phyloP scores from a whole-genome alignment of 495 filamentous ascomycete species.

The Cairneyella variabilis region DNA sequence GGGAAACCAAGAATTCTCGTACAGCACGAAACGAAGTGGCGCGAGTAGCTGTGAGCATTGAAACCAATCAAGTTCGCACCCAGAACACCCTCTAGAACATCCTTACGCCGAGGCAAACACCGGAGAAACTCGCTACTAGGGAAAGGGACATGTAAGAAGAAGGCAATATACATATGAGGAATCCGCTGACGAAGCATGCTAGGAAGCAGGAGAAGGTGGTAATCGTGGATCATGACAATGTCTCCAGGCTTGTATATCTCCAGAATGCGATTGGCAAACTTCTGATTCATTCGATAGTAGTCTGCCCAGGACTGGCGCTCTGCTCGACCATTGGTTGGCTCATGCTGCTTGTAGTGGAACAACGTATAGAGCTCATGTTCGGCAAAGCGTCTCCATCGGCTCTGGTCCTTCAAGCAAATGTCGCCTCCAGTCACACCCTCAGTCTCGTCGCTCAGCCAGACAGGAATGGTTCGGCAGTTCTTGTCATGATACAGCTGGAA shows the following conservation, averaged over 20 bases:
- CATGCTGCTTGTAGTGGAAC: constrained; percentile 90
- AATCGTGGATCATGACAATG: constrained; percentile 88
- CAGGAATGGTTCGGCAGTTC: constrained; percentile 63
- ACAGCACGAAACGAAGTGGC: constrained; percentile 90
- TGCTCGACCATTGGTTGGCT: constrained; percentile 75
- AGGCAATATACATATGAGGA: constrained; percentile 82
- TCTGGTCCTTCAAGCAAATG: constrained; percentile 69
- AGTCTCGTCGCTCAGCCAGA: constrained; percentile 75
- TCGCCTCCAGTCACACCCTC: constrained; percentile 56
- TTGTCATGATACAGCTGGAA: constrained; percentile 62
- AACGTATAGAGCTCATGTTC: constrained; percentile 86
- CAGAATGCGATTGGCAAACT: constrained; percentile 82
- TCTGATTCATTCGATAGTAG: constrained; percentile 81
- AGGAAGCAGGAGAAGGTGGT: constrained; percentile 82
- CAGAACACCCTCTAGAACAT: constrained; percentile 80
- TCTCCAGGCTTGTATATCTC: constrained; percentile 85
- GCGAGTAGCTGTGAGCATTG: constrained; percentile 87
- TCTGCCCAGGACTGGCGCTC: constrained; percentile 84
- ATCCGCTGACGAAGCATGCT: constrained; percentile 77
- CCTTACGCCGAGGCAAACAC: constrained; percentile 79
- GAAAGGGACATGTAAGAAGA: constrained; percentile 89
- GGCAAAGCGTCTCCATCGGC: constrained; percentile 79
- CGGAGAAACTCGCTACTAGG: constrained; percentile 91
- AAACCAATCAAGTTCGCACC: constrained; percentile 90
- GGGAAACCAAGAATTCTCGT: constrained; percentile 82